These are phyloP conservation scores for Hygrophorus pudorinus DNA, from an alignment of 768 basidiomycete species.

Conservation along the genomic window DNA sequence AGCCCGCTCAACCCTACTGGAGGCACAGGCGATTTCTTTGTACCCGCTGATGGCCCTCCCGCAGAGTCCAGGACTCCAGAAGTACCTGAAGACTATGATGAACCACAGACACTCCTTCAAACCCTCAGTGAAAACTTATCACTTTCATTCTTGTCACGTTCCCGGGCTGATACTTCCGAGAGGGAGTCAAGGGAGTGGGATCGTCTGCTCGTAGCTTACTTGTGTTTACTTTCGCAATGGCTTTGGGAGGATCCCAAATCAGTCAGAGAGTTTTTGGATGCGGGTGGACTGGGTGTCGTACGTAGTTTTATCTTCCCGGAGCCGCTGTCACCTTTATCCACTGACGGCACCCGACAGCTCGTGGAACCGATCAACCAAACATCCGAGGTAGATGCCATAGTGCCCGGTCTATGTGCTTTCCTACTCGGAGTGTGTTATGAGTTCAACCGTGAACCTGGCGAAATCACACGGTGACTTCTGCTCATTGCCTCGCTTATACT, in stretches of 20 bases:
- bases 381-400: slow-evolving; percentile 72
- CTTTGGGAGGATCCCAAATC: slow-evolving; percentile 91
- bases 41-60: slow-evolving; percentile 60
- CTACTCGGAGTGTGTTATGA: slow-evolving; percentile 92
- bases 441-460: slow-evolving; percentile 90
- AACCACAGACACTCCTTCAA: slow-evolving; percentile 66
- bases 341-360: slow-evolving; percentile 38
- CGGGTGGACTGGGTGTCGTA: slow-evolving; percentile 86
- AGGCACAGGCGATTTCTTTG: slow-evolving; percentile 46
- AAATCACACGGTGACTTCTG: slow-evolving; percentile 72
- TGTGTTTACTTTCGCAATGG: slow-evolving; percentile 83
- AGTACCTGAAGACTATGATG: slow-evolving; percentile 43
- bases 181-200: slow-evolving; percentile 85
- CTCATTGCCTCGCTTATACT: slow-evolving; percentile 3
- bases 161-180: slow-evolving; percentile 54
- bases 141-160: slow-evolving; percentile 70
- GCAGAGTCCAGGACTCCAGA: slow-evolving; percentile 19
- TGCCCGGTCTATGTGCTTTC: slow-evolving; percentile 88
- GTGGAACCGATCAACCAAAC: slow-evolving; percentile 93
- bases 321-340: not conserved
- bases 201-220: slow-evolving; percentile 75
- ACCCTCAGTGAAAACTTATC: slow-evolving; percentile 88
- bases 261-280: slow-evolving; percentile 82
- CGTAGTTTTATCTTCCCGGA: slow-evolving; percentile 22
- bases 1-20: slow-evolving; percentile 23